These are phyloP conservation scores for Penicillium sp. DNA, from an alignment of 2,329 filamentous ascomycete species.

Conservation along the genomic window DNA sequence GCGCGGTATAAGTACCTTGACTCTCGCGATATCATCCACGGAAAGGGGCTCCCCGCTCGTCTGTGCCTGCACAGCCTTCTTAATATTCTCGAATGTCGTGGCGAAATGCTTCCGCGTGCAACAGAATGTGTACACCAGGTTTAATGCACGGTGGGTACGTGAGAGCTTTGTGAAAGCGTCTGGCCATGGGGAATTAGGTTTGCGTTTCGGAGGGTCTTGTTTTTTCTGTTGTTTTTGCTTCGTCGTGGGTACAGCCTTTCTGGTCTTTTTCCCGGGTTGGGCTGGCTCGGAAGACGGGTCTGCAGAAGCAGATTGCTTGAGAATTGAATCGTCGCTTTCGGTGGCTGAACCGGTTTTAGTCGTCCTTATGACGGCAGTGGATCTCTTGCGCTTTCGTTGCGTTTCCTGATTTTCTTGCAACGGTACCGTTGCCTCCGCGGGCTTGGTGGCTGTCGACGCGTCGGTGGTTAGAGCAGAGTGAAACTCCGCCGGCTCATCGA, in stretches of 20 bases:
- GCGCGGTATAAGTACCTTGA: slow-evolving; percentile 76
- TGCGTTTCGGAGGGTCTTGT: slow-evolving; percentile 28
- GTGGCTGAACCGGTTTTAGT: not conserved
- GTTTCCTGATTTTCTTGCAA: not conserved
- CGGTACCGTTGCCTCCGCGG: not conserved
- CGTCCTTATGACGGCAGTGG: not conserved
- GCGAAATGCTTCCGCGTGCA: slow-evolving; percentile 89
- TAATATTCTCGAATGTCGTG: slow-evolving; percentile 90
- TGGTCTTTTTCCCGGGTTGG: slow-evolving; percentile 10
- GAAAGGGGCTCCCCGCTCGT: slow-evolving; percentile 64
- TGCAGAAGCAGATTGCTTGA: not conserved
- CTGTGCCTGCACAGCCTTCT: slow-evolving; percentile 80
- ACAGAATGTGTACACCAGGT: slow-evolving; percentile 93
- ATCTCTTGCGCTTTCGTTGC: slow-evolving; percentile 10
- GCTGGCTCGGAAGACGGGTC: not conserved
- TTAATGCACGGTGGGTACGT: slow-evolving; percentile 81
- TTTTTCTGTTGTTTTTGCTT: slow-evolving; percentile 22
- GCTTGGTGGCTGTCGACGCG: slow-evolving; percentile 20
- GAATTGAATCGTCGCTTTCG: not conserved
- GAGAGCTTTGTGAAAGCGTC: slow-evolving; percentile 73
- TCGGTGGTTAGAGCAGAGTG: slow-evolving; percentile 14
- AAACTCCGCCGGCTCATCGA: slow-evolving; percentile 14
- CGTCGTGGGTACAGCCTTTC: not conserved
- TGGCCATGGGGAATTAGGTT: slow-evolving; percentile 69
- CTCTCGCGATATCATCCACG: slow-evolving; percentile 79